Base-by-base conservation (phyloP, 164 flowering plant genomes). In the Magnolia sinica region DNA sequence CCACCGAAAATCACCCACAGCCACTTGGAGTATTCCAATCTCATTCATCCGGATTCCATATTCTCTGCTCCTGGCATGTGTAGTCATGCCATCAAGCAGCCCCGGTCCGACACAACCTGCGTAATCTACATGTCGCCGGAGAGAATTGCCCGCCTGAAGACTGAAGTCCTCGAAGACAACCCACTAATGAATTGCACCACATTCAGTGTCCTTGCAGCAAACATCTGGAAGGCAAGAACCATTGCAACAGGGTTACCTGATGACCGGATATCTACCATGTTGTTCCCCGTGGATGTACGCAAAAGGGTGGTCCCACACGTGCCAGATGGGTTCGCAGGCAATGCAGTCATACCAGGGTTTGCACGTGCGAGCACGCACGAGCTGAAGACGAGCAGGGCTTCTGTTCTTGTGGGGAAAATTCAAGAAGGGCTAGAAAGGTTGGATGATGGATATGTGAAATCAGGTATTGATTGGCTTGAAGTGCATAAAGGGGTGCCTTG, bases 271-370 rank as follows among this genome's bases (percentile, higher is more conserved):
- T 75, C 81, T 6, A 84, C 83, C 0, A 45, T 84, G 74, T 58
- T 84, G 74, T 82, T 84, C 66, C 86, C 84, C 1, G 80, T 84
- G 45, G 81, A 84, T 64, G 76, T 76, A 9, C 73, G 84, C 7
- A 70, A 61, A 22, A 58, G 74, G n/a, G 71, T 82, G 27, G 78
- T 50, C 27, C 86, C 86, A 1, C 51, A 23, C 20, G 77, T 76
- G 11, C 83, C 83, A 8, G 0, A 11, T 8, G 81, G 80, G 22
- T 84, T 84, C 52, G 69, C 79, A 1, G 84, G 84, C 6, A 84
- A 84, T 73, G 86, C 78, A 19, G 4, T 82, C 13, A 49, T 84
- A 0, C 84, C 86, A 10, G 84, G 81, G 4, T 84, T 70, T n/a
- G 84, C 80, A 11, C 71, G 83, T 20, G 82, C 81, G 19, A 80